phyloP scores from a whole-genome alignment of 139 green algal genomes.

The Chlorella sp. region DNA sequence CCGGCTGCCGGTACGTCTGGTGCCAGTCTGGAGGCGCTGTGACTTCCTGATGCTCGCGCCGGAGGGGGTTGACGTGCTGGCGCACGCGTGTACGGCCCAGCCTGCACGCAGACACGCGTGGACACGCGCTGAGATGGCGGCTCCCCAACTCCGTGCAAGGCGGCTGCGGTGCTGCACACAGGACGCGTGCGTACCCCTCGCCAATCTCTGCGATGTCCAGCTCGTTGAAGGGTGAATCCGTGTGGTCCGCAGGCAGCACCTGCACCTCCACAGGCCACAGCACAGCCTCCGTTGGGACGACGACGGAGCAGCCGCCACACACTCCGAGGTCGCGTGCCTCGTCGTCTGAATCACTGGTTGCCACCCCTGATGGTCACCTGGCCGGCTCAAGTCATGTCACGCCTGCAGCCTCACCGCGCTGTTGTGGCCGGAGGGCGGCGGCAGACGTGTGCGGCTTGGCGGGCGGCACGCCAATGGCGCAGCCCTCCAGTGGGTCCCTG shows the following conservation, averaged over 20 bases:
- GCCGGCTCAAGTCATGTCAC: too few relatives aligned
- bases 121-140: not conserved
- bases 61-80: constrained; percentile 83
- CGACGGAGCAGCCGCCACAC: too few relatives aligned
- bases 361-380: too few relatives aligned
- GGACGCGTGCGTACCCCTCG: not conserved
- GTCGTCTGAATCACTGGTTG: too few relatives aligned
- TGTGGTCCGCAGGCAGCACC: not conserved
- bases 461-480: too few relatives aligned
- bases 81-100: constrained; percentile 46
- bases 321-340: too few relatives aligned
- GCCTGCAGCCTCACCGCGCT: too few relatives aligned
- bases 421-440: too few relatives aligned
- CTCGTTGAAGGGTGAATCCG: not conserved
- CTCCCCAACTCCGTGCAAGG: not conserved
- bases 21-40: constrained; percentile 42
- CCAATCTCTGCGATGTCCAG: not conserved
- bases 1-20: not conserved
- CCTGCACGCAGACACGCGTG: constrained; percentile 6
- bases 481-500: too few relatives aligned
- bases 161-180: not conserved
- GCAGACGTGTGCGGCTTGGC: too few relatives aligned
- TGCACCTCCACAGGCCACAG: too few relatives aligned
- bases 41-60: constrained; percentile 30
- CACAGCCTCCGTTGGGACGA: too few relatives aligned